Base-by-base conservation (phyloP, 495 filamentous ascomycete genomes). In the Tuber borchii region DNA sequence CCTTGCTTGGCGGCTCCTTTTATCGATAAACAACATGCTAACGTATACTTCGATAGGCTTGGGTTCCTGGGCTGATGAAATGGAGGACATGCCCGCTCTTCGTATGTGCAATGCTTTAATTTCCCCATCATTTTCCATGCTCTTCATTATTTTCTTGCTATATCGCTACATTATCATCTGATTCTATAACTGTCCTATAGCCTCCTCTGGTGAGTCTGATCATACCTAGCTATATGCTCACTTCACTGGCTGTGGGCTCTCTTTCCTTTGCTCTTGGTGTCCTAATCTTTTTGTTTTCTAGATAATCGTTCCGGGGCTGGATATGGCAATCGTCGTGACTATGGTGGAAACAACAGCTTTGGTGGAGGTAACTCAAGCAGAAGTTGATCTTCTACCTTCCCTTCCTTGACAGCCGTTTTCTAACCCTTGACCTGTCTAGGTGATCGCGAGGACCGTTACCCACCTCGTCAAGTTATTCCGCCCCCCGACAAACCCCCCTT, bases 41-140 rank as follows among this genome's bases (percentile, higher is more conserved):
- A 74, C 65, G 22, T 68, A 72, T 37, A 56, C 19, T 43, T 31
- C 9, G 79, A 76, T 83, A 97, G 94, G 90, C 80, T 89, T 93
- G 79, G 93, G 93, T 83, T 97, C 95, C 76, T 99, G 95, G 95
- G 95, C 95, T 78, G 95, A 98, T 87, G 95, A 99, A 83, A 96
- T 98, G 88, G 95, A 98, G 83, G 92, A 95, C 79, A 88, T 88
- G 86, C 89, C 90, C 74, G 85, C 92, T 77, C 86, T 88, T 84
- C 86, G 93, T 94, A 90, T 84, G 89, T 86, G 76, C 31, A 75
- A 77, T 34, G n/a, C 48, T 56, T 19, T 14, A 42, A 51, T 71
- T 34, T 19, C 72, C 68, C 42, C 61, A 34, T 72, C 65, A 43
- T 71, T 51, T 46, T 51, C 3, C n/a, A n/a, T 48, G 12, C 26